Percentiles rank a stretch among this genome's conserved stretches.
Conservation (phyloP, 2,329 filamentous ascomycete genomes). For the Atkinsonella hypoxylon region DNA sequence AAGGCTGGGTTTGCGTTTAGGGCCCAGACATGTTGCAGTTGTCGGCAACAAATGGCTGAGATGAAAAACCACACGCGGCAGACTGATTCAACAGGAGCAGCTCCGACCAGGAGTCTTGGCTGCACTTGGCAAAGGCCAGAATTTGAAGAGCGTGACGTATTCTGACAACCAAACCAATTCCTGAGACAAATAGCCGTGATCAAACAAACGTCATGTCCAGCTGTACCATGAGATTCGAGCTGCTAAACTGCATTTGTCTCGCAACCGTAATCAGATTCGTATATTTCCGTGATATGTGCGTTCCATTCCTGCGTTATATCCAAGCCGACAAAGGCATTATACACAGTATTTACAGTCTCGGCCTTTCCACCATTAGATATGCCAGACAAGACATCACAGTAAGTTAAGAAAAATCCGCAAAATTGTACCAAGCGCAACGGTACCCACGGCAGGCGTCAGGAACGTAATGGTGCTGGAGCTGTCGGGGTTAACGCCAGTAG, state of each 20-base stretch:
- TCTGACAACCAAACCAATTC: too few species aligned
- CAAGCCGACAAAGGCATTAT: too few species aligned
- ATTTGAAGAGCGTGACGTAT: neutral
- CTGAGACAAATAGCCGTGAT: too few species aligned
- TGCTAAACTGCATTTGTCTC: too few species aligned
- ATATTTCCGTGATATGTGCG: too few species aligned
- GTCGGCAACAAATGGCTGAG: neutral
- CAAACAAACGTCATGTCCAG: too few species aligned
- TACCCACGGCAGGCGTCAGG: neutral
- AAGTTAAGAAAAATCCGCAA: slow-evolving; percentile 1
- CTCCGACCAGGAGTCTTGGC: neutral
- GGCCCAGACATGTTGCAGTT: too few species aligned
- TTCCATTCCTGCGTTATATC: too few species aligned
- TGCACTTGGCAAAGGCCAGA: neutral
- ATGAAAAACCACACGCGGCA: neutral
- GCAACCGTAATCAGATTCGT: too few species aligned
- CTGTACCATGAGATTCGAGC: too few species aligned
- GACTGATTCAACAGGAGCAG: neutral
- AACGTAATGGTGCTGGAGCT: slow-evolving; percentile 9
- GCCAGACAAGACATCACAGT: neutral
- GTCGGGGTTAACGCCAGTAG: slow-evolving; percentile 31
- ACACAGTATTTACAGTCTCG: too few species aligned
- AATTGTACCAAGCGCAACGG: slow-evolving; percentile 2
- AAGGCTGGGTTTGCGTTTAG: too few species aligned
- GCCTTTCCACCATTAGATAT: neutral